These are phyloP conservation scores for Helenozyma baotianmanensis DNA, from an alignment of 805 yeast species.

Conservation along the genomic window DNA sequence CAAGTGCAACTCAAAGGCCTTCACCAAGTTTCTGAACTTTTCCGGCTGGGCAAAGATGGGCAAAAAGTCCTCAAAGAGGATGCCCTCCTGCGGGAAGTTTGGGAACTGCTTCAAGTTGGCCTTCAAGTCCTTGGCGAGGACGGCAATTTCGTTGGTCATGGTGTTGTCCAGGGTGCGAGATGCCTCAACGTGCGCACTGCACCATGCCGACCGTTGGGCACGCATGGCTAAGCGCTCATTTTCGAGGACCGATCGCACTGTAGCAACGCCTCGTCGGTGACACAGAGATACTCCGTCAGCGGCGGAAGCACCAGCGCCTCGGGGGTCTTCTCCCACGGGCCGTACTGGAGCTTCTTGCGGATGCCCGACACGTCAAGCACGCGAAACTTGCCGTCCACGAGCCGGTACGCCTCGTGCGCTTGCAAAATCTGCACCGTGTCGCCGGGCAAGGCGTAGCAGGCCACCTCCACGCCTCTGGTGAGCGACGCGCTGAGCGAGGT, in stretches of 20 bases:
- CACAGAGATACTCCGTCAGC: conserved; percentile 6
- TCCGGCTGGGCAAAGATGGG: conserved; percentile 87
- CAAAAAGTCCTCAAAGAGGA: conserved; percentile 90
- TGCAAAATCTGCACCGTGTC: conserved; percentile 8
- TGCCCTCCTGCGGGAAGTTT: conserved; percentile 90
- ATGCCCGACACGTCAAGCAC: neutral
- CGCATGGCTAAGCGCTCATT: too few relatives aligned
- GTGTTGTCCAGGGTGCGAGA: too few relatives aligned
- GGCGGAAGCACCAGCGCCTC: conserved; percentile 1
- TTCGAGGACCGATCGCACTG: conserved; percentile 1
- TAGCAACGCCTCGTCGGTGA: conserved; percentile 1
- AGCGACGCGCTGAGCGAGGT: neutral
- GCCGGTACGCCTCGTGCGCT: conserved; percentile 1
- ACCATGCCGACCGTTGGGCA: too few relatives aligned
- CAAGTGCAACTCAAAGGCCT: conserved; percentile 75
- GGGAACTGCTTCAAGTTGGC: conserved; percentile 63
- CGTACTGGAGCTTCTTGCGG: neutral
- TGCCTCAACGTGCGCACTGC: too few relatives aligned
- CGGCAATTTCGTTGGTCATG: conserved; percentile 23
- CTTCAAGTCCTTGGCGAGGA: conserved; percentile 35
- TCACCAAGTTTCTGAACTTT: conserved; percentile 73
- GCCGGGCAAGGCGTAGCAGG: conserved; percentile 6
- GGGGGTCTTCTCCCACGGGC: conserved; percentile 4
- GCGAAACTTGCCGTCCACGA: conserved; percentile 7
- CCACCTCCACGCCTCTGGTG: conserved; percentile 5